Evolutionary conservation across 1,139 yeast genomes (phyloP).

Genomic region (Chernovozyma aurita): DNA sequence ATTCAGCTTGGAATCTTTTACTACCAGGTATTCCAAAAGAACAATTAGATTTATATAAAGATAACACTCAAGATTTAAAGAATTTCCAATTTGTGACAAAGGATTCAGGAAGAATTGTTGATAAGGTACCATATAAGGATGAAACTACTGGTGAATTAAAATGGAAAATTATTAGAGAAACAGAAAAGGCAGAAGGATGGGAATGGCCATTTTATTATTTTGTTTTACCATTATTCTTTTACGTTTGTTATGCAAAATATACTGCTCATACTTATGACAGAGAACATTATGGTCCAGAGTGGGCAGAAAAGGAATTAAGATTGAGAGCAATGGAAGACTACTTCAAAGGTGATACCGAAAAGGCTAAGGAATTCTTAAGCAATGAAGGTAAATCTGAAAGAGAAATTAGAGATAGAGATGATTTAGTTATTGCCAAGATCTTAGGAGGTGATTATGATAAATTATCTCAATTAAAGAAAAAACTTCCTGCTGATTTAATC

Average conservation of each 20-base stretch:
- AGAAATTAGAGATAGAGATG: conserved; percentile 69
- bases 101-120: conserved; percentile 67
- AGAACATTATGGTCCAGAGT: conserved; percentile 51
- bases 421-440: conserved; percentile 75
- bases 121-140: conserved; percentile 81
- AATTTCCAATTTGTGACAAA: conserved; percentile 58
- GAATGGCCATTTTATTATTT: conserved; percentile 70
- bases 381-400: conserved; percentile 54
- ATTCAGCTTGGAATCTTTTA: conserved; percentile 58
- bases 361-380: conserved; percentile 52
- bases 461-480: conserved; percentile 65
- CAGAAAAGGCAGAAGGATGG: conserved; percentile 81
- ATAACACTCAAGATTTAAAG: conserved; percentile 60
- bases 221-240: conserved; percentile 57
- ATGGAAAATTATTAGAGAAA: conserved; percentile 76
- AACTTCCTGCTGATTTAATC: conserved; percentile 37
- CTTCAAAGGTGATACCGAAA: conserved; percentile 59
- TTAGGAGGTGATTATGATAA: conserved; percentile 83
- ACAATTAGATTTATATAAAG: conserved; percentile 55
- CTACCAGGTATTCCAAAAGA: conserved; percentile 50
- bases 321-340: conserved; percentile 69
- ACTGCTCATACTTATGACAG: conserved; percentile 42
- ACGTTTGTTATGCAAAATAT: conserved; percentile 42
- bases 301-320: conserved; percentile 84
- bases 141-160: conserved; percentile 72